Conservation (phyloP, 495 filamentous ascomycete genomes). For the Margaritispora aquatica region DNA sequence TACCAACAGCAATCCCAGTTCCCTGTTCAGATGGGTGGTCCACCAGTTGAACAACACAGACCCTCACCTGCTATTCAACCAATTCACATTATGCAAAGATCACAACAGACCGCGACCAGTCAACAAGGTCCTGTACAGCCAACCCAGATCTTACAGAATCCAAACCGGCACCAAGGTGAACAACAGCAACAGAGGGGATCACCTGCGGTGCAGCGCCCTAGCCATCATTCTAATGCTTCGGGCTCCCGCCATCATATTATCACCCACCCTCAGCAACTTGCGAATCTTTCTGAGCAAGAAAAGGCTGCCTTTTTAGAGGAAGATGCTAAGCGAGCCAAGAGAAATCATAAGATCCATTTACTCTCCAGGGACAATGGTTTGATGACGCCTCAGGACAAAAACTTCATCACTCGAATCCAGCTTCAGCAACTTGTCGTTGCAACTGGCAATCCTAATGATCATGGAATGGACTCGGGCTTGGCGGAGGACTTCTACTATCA, state of each 20-base stretch:
- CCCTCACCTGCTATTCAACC: slow-evolving; percentile 36
- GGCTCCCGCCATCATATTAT: slow-evolving; percentile 33
- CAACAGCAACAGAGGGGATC: slow-evolving; percentile 16
- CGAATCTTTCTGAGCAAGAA: slow-evolving; percentile 69
- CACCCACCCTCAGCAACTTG: slow-evolving; percentile 67
- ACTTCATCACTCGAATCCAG: slow-evolving; percentile 97
- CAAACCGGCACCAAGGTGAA: slow-evolving; percentile 31
- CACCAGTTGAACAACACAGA: slow-evolving; percentile 25
- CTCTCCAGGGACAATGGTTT: slow-evolving; percentile 91
- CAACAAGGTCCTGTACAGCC: slow-evolving; percentile 28
- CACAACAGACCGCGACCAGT: slow-evolving; percentile 11
- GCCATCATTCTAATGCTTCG: slow-evolving; percentile 27
- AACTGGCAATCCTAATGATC: slow-evolving; percentile 76
- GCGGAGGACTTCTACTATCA: slow-evolving; percentile 98
- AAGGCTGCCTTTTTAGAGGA: slow-evolving; percentile 76
- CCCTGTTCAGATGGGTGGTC: slow-evolving; percentile 27
- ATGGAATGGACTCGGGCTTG: slow-evolving; percentile 70
- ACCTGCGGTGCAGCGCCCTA: slow-evolving; percentile 35
- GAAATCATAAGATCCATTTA: slow-evolving; percentile 96
- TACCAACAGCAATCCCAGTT: slow-evolving; percentile 25
- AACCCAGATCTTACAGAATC: slow-evolving; percentile 37
- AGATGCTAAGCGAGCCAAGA: slow-evolving; percentile 91
- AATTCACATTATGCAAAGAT: slow-evolving; percentile 49
- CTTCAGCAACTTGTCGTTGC: slow-evolving; percentile 91
- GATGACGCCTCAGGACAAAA: slow-evolving; percentile 99